Percentiles rank a stretch among this genome's conserved stretches.
phyloP scores from a whole-genome alignment of 129 eudicot species.

The Helianthus tuberosus region DNA sequence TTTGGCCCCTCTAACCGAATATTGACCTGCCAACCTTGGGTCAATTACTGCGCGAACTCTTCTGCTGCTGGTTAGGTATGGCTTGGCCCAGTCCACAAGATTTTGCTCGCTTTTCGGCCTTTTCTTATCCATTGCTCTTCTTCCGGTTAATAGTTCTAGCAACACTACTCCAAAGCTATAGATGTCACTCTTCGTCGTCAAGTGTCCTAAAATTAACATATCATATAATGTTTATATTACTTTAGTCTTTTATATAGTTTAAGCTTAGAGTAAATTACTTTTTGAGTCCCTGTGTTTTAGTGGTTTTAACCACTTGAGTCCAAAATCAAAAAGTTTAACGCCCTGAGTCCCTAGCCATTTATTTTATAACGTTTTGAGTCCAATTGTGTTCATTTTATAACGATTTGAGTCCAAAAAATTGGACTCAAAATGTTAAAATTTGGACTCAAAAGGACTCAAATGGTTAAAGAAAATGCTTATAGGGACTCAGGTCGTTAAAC shows the following conservation, averaged over 20 bases:
- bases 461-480: too few species aligned
- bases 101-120: constrained; percentile 73
- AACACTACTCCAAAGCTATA: constrained; percentile 95
- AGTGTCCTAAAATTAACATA: constrained; percentile 61
- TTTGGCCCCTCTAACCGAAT: constrained; percentile 83
- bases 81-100: constrained; percentile 84
- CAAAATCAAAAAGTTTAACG: too few species aligned
- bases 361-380: too few species aligned
- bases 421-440: too few species aligned
- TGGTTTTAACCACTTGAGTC: too few species aligned
- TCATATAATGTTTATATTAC: neutral
- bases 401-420: too few species aligned
- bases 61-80: constrained; percentile 73
- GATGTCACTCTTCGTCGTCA: constrained; percentile 94
- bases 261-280: too few species aligned
- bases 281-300: too few species aligned
- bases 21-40: constrained; percentile 86
- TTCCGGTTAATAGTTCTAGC: constrained; percentile 79
- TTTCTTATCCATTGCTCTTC: constrained; percentile 84
- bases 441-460: too few species aligned
- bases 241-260: neutral
- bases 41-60: constrained; percentile 71
- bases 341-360: too few species aligned
- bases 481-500: too few species aligned
- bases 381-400: too few species aligned